A percentile compares a stretch with the other conserved stretches of the same genome.
These are phyloP conservation scores for Ogataea degrootiae DNA, from an alignment of 805 yeast genomes.

Conservation along the genomic window DNA sequence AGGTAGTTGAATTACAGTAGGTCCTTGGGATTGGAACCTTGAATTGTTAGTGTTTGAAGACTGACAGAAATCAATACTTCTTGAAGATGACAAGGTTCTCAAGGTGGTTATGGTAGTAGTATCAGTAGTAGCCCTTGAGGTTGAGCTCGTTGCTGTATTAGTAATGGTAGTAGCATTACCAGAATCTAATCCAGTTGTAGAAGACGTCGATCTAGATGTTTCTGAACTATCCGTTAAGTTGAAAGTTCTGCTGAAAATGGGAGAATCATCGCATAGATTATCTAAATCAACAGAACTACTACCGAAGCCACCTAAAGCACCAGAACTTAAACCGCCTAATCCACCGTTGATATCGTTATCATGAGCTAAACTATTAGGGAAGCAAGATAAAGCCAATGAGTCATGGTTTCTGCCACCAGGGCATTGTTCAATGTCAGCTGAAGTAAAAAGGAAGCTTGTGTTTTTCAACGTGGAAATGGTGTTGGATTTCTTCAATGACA, in stretches of 20 bases:
- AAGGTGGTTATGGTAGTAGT: too few species aligned
- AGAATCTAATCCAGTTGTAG: not conserved
- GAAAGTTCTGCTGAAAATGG: slow-evolving; percentile 11
- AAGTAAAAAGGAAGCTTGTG: slow-evolving; percentile 1
- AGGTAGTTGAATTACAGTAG: not conserved
- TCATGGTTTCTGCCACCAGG: not conserved
- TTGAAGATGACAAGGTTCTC: not conserved
- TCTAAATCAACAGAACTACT: slow-evolving; percentile 20
- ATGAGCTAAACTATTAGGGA: not conserved
- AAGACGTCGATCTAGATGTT: not conserved
- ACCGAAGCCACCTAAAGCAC: slow-evolving; percentile 26
- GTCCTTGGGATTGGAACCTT: too few species aligned
- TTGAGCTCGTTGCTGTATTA: not conserved
- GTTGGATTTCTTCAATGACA: not conserved
- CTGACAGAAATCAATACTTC: not conserved
- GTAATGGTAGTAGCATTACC: not conserved
- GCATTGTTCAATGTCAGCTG: not conserved
- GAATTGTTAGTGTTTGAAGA: not conserved
- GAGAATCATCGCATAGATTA: slow-evolving; percentile 20
- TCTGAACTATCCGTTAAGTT: slow-evolving; percentile 2
- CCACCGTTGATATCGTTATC: not conserved
- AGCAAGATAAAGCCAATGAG: not conserved
- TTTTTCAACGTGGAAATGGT: slow-evolving; percentile 4
- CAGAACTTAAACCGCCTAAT: slow-evolving; percentile 2
- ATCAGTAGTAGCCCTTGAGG: not conserved